A percentile compares a stretch with the other conserved stretches of the same genome.
Conservation (phyloP, 139 green algal species). For the Picochlorum costavermella region DNA sequence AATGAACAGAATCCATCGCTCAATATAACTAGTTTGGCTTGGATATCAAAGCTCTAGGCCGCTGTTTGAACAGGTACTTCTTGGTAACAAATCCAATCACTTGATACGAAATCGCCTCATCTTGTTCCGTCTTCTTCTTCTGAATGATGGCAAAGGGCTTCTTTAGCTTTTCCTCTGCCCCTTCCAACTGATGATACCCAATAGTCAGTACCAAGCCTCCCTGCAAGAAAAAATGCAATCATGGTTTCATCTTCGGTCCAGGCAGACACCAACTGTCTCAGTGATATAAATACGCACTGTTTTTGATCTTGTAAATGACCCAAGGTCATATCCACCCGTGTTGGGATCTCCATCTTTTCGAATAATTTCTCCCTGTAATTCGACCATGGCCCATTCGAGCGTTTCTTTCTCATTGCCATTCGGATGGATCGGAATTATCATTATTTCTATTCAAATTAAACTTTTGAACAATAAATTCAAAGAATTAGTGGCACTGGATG, state of each 20-base stretch:
- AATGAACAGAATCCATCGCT: not conserved
- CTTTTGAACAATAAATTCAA: not conserved
- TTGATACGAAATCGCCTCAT: not conserved
- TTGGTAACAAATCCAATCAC: constrained; percentile 51
- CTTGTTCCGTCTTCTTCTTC: constrained; percentile 18
- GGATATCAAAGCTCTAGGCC: constrained; percentile 61
- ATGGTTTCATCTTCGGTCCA: not conserved
- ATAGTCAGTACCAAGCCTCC: constrained; percentile 54
- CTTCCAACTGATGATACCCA: constrained; percentile 76
- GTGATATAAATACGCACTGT: constrained; percentile 16
- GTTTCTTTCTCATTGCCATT: not conserved
- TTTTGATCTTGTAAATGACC: constrained; percentile 21
- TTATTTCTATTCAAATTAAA: constrained; percentile 9
- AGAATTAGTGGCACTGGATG: too few relatives aligned
- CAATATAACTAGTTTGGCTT: constrained; percentile 14
- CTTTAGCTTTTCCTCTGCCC: constrained; percentile 61
- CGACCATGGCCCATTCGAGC: constrained; percentile 35
- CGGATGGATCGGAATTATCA: constrained; percentile 20
- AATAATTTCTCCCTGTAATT: constrained; percentile 47
- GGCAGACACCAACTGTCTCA: not conserved
- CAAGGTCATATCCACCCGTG: constrained; percentile 29
- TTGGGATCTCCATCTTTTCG: constrained; percentile 12
- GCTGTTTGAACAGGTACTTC: constrained; percentile 76
- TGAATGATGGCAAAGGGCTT: constrained; percentile 71
- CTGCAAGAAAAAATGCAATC: constrained; percentile 8